Base-by-base conservation (phyloP, 352 stramenopile species). In the Phytophthora podocarpi region DNA sequence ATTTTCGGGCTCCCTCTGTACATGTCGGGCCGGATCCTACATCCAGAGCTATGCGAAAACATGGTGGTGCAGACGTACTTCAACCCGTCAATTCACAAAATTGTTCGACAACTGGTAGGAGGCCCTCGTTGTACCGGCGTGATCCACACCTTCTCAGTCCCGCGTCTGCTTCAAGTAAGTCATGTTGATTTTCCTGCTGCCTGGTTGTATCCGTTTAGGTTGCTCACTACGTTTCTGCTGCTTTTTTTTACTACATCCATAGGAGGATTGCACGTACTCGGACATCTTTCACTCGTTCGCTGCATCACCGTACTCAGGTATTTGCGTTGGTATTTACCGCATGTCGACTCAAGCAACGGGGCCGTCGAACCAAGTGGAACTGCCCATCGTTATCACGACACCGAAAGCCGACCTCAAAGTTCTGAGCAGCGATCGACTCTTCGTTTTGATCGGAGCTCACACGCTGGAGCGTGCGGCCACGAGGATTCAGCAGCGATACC, bases 81-180 rank as follows among this genome's bases (percentile, higher is more conserved):
- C 68, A 92, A 91, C 36, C 84, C 84, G 20, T 91, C 82, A 11
- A 95, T 95, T 49, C 81, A 93, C 62, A 91, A 91, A 47, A 93
- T 95, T 57, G 64, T 93, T 39, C 82, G 82, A 0, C 87, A 95
- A 46, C 54, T 95, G 1, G 84, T 93, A 9, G 87, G 87, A 26
- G 85, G 84, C 0, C 82, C 81, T 43, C 80, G 80, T 9, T 91
- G 84, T 65, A 93, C 87, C 0, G 84, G 87, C 12, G 64, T 89
- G n/a, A 87, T 94, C 57, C 76, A 76, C 23, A 89, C 66, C 0
- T 90, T 83, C 41, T 68, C 56, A 0, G 51, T 94, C 12, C 82
- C 85, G 16, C 59, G 36, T 15, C 39, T 48, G 3, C 69, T 87
- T 31, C 66, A 68, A 51, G 78, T 89, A 72, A 37, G 77, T 72